Base-by-base conservation (phyloP, 1,139 yeast genomes). In the Saccharomyces pastorianus region DNA sequence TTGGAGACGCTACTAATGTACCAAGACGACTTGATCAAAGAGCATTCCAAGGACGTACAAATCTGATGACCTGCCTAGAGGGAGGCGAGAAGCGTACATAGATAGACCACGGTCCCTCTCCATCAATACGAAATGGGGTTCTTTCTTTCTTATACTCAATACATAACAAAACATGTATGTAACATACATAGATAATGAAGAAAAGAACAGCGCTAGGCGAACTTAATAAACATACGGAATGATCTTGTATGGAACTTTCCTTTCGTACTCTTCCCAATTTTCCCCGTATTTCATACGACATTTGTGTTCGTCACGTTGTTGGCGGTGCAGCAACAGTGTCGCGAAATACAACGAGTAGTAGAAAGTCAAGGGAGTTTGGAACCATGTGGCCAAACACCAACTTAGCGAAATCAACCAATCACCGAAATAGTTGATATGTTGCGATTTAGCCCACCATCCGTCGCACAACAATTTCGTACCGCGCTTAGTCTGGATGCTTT, bases 401-500 rank as follows among this genome's bases (percentile, higher is more conserved):
- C 96, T 83, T 75, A 88, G 78, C 0, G 97, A 90, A 67, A 90
- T 84, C 51, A 95, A 68, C 95, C 97, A 90, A 72, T 93, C 99
- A 42, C 99, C 99, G 59, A 91, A 79, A 71, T 93, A 93, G 68
- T 93, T 93, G 68, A 89, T 89, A 69, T 93, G 99, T 62, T 96
- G 96, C 6, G 96, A 84, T 46, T 77, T 71, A 3, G 87, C 88
- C 99, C 99, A 93, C 99, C 99, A 93, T 2, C 98, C 97, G 64
- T 89, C 95, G 55, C 83, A 80, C 52, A 93, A 75, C 59, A 93
- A 78, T 65, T 81, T 86, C 42, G 96, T 85, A 1, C 96, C 96
- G 13, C 88, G 82, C 32, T 78, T 75, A 1, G 97, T 86, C 58
- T 80, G 73, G 58, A 93, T 85, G 58, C 82, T 84, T 63, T 82